These are phyloP conservation scores for Allium cepa DNA, from an alignment of 106 monocot species.

Conservation along the genomic window DNA sequence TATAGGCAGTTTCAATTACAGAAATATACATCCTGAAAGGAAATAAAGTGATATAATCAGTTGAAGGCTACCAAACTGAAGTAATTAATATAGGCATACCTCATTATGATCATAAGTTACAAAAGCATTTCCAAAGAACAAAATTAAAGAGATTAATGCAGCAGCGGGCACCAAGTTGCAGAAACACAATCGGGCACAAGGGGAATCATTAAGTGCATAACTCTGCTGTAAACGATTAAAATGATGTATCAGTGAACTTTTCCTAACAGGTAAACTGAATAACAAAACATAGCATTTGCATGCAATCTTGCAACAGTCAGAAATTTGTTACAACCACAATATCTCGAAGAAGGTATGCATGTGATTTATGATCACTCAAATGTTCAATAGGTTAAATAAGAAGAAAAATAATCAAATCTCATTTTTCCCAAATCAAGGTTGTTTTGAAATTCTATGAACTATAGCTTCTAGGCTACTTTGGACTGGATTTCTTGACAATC, in stretches of 20 bases:
- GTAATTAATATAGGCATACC: conserved; percentile 2
- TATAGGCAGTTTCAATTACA: too few relatives aligned
- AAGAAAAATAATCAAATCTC: too few relatives aligned
- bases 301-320: background rate
- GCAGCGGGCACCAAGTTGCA: conserved; percentile 3
- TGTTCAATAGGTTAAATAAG: background rate
- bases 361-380: background rate
- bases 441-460: too few relatives aligned
- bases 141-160: conserved; percentile 2
- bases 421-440: too few relatives aligned
- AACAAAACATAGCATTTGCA: too few relatives aligned
- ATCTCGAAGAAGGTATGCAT: background rate
- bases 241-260: background rate
- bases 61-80: background rate
- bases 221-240: background rate
- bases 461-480: too few relatives aligned
- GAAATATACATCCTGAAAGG: too few relatives aligned
- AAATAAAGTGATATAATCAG: too few relatives aligned
- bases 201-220: background rate
- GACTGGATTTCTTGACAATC: too few relatives aligned
- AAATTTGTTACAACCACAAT: background rate
- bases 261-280: background rate
- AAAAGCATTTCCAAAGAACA: background rate
- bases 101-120: conserved; percentile 3
- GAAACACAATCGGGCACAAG: background rate